Conservation (phyloP, 768 basidiomycete genomes). For the Clathrus columnatus region DNA sequence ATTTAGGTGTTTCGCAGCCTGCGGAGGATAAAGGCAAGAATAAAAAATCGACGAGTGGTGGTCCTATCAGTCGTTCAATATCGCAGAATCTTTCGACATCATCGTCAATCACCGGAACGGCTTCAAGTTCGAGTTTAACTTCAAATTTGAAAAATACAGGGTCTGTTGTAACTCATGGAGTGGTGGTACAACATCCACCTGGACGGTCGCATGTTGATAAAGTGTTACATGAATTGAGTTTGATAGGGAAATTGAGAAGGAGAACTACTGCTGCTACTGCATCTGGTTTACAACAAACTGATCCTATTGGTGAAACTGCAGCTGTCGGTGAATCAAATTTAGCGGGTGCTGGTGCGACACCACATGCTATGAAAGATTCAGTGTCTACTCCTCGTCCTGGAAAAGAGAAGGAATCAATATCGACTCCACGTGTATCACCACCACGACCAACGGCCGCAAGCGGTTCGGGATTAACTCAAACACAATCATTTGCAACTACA, state of each 20-base stretch:
- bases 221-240: slow-evolving; percentile 8
- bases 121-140: no score
- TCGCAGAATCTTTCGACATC: slow-evolving; percentile 23
- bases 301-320: neutral
- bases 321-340: neutral
- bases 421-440: neutral
- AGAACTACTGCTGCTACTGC: neutral
- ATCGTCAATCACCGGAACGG: neutral
- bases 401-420: neutral
- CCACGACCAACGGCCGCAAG: no score
- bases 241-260: neutral
- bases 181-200: neutral
- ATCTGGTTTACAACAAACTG: neutral
- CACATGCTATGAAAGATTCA: neutral
- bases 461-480: neutral
- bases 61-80: no score
- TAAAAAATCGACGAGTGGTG: neutral
- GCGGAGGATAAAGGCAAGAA: neutral
- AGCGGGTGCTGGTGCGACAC: neutral
- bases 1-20: slow-evolving; percentile 20
- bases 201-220: slow-evolving; percentile 9
- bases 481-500: neutral
- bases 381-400: neutral
- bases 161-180: no score
- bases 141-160: no score